A percentile compares a stretch with the other conserved stretches of the same genome.
phyloP scores from a whole-genome alignment of 2,329 filamentous ascomycete species.

The Dryadomyces quercus-mongolicae region DNA sequence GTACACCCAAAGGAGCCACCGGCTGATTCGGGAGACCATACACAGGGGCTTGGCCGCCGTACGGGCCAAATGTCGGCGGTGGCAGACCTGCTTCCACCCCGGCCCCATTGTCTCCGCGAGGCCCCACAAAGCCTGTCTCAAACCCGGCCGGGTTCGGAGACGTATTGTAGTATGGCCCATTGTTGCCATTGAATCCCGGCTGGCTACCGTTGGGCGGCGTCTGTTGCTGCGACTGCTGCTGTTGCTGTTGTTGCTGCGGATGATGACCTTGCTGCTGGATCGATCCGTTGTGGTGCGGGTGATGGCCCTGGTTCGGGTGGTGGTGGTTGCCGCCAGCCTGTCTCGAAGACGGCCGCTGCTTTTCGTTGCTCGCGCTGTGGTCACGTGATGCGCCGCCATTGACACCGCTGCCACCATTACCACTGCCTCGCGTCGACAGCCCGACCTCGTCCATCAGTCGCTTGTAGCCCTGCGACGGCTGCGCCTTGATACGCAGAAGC shows the following conservation, averaged over 20 bases:
- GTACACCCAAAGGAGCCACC: constrained; percentile 27
- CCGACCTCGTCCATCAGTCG: constrained; percentile 97
- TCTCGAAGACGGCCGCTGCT: constrained; percentile 43
- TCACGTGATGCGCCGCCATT: constrained; percentile 35
- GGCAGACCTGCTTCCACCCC: constrained; percentile 7
- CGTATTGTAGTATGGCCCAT: constrained; percentile 41
- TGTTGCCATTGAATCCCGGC: constrained; percentile 6
- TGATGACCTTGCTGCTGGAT: constrained; percentile 12
- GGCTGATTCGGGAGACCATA: constrained; percentile 7
- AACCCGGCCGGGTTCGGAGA: constrained; percentile 32
- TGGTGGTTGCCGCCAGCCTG: constrained; percentile 34
- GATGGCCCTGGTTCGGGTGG: constrained; percentile 18
- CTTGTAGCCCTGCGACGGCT: constrained; percentile 93
- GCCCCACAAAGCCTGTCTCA: constrained; percentile 38
- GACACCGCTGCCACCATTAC: constrained; percentile 22
- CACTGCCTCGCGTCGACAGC: constrained; percentile 51
- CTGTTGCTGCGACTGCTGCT: constrained; percentile 19
- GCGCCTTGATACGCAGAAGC: constrained; percentile 78
- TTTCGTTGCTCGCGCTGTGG: constrained; percentile 32
- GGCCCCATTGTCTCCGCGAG: constrained; percentile 42
- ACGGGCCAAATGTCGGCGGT: constrained; percentile 6
- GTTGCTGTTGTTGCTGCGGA: constrained; percentile 10
- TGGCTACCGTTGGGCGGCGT: constrained; percentile 8
- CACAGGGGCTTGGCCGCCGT: constrained; percentile 3
- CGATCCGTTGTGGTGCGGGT: constrained; percentile 13